Evolutionary conservation across 768 basidiomycete genomes (phyloP).

Genomic region (Kwoniella dendrophila): DNA sequence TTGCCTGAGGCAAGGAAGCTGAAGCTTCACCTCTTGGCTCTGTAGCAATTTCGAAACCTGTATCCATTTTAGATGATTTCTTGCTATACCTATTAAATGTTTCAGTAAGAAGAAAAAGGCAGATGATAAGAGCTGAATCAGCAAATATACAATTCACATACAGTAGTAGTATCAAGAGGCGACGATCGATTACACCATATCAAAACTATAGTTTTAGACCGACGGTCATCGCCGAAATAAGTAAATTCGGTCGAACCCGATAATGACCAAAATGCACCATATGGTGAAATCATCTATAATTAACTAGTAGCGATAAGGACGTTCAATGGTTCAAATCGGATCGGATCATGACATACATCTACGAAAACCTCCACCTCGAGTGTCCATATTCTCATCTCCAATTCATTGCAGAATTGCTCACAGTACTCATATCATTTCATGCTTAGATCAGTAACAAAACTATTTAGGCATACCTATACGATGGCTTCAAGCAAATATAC

Average conservation of each 20-base stretch:
- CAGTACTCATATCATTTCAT: no score
- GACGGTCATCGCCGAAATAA: background rate
- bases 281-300: no score
- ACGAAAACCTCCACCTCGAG: no score
- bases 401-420: no score
- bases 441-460: no score
- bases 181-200: background rate
- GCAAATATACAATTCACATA: background rate
- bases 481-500: no score
- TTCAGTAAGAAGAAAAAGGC: constrained; percentile 3
- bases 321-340: no score
- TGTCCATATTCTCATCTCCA: no score
- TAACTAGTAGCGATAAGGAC: no score
- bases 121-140: constrained; percentile 6
- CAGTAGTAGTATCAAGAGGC: background rate
- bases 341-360: no score
- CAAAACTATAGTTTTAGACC: background rate
- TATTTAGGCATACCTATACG: no score
- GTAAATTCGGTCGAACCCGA: background rate
- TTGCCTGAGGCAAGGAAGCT: constrained; percentile 53
- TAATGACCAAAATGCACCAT: background rate
- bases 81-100: constrained; percentile 2
- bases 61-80: constrained; percentile 36
- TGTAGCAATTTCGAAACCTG: constrained; percentile 39
- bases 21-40: background rate